Evolutionary conservation across 768 basidiomycete species (phyloP).

Genomic region (Lactarius indigo): DNA sequence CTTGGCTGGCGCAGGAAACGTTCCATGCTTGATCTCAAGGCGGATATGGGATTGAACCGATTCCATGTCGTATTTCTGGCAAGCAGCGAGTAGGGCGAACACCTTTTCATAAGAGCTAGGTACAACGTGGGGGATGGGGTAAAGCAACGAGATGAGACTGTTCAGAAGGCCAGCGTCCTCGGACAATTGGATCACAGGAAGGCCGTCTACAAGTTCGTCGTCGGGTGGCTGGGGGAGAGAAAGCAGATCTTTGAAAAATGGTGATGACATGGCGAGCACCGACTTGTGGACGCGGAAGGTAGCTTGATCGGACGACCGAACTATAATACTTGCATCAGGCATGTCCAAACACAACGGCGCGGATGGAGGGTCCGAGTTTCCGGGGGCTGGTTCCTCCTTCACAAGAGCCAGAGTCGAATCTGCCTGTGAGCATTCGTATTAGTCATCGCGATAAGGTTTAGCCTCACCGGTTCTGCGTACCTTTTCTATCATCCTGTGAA

Average conservation of each 20-base stretch:
- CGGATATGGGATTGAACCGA: background rate
- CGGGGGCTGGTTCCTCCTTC: background rate
- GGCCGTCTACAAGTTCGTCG: background rate
- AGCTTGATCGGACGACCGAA: background rate
- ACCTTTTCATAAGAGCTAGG: background rate
- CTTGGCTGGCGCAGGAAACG: background rate
- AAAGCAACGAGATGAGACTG: background rate
- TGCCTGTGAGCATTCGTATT: background rate
- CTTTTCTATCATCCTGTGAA: background rate
- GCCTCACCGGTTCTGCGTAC: background rate
- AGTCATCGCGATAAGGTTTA: background rate
- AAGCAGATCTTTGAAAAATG: background rate
- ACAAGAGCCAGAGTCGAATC: background rate
- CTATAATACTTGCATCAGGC: background rate
- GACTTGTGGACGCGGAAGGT: constrained; percentile 30
- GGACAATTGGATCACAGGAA: background rate
- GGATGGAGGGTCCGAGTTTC: background rate
- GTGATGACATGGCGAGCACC: constrained; percentile 29
- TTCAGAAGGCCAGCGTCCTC: background rate
- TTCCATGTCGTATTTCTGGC: background rate
- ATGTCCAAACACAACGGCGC: background rate
- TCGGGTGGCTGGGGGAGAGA: background rate
- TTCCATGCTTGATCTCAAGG: background rate
- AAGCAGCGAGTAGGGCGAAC: background rate
- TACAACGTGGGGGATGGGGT: background rate